A percentile compares a stretch with the other conserved stretches of the same genome.
Evolutionary conservation across 148 eudicot genomes (phyloP).

Genomic region (Nyssa sinensis): DNA sequence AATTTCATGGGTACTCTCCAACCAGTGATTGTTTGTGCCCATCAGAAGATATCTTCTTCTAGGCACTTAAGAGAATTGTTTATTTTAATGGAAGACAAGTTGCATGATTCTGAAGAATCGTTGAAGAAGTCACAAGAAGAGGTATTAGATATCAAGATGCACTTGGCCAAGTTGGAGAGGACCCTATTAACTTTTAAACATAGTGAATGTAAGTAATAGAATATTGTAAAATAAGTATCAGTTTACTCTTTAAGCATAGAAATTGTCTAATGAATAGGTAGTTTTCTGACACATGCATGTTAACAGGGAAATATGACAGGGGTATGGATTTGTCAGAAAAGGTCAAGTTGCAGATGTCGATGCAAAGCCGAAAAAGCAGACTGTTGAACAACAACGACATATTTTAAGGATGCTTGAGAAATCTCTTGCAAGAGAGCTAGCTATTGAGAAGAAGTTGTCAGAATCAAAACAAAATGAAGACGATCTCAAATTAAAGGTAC

Average conservation of each 20-base stretch:
- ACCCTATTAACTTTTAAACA: constrained; percentile 36
- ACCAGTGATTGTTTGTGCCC: constrained; percentile 34
- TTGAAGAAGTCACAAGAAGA: constrained; percentile 57
- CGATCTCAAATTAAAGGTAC: constrained; percentile 55
- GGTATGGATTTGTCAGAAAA: constrained; percentile 21
- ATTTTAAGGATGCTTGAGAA: constrained; percentile 74
- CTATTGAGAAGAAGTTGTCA: constrained; percentile 63
- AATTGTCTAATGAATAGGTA: not conserved
- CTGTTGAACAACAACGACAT: constrained; percentile 47
- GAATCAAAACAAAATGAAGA: constrained; percentile 63
- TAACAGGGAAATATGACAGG: constrained; percentile 41
- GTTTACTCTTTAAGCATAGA: not conserved
- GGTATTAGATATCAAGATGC: constrained; percentile 58
- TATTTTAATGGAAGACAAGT: constrained; percentile 35
- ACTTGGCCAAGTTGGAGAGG: constrained; percentile 50
- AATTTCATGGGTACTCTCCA: constrained; percentile 46
- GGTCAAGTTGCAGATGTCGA: constrained; percentile 14
- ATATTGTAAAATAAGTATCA: not conserved
- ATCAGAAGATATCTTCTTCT: constrained; percentile 36
- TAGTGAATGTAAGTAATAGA: constrained; percentile 42
- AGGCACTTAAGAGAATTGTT: constrained; percentile 38
- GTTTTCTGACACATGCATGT: constrained; percentile 15
- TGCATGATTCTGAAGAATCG: constrained; percentile 53
- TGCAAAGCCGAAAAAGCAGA: constrained; percentile 35
- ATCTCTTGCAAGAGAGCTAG: constrained; percentile 68